phyloP scores from a whole-genome alignment of 2,329 filamentous ascomycete genomes.

The Dothiorella sarmentorum region DNA sequence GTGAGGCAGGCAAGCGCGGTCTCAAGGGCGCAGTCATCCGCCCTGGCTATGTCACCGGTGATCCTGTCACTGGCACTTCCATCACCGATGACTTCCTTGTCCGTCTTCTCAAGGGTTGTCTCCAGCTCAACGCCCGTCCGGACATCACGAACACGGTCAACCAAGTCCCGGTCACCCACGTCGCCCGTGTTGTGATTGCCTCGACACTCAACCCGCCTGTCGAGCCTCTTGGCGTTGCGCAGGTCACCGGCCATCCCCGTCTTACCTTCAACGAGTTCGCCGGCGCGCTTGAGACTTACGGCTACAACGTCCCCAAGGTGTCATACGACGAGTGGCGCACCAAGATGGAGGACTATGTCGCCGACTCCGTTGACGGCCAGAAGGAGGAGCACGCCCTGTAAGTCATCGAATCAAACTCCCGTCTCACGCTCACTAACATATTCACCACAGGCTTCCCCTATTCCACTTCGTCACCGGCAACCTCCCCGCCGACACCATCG shows the following conservation, averaged over 20 bases:
- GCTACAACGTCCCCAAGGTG: slow-evolving; percentile 65
- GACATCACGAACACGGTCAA: slow-evolving; percentile 85
- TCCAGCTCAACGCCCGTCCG: slow-evolving; percentile 72
- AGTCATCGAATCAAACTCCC: slow-evolving; percentile 21
- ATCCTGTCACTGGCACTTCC: slow-evolving; percentile 65
- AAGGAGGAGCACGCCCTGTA: slow-evolving; percentile 67
- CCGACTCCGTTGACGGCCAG: slow-evolving; percentile 51
- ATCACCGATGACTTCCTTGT: slow-evolving; percentile 88
- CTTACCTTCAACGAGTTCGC: slow-evolving; percentile 76
- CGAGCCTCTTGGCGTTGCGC: slow-evolving; percentile 60
- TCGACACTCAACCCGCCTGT: slow-evolving; percentile 62
- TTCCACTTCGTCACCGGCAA: slow-evolving; percentile 71
- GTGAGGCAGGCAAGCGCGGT: slow-evolving; percentile 74
- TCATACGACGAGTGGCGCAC: slow-evolving; percentile 67
- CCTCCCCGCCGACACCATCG: slow-evolving; percentile 65
- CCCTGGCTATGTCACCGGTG: slow-evolving; percentile 80
- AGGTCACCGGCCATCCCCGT: slow-evolving; percentile 76
- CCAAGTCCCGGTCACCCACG: slow-evolving; percentile 80
- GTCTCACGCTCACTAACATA: background rate
- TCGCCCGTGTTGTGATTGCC: slow-evolving; percentile 75
- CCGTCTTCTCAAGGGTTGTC: slow-evolving; percentile 79
- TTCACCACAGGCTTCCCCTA: slow-evolving; percentile 48
- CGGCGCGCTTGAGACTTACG: slow-evolving; percentile 66
- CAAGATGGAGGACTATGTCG: slow-evolving; percentile 66
- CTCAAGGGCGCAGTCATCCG: slow-evolving; percentile 73